Evolutionary conservation across 164 flowering plant genomes (phyloP), one percentile per base, ranked within the genome.

Genomic region (Santalum album): DNA sequence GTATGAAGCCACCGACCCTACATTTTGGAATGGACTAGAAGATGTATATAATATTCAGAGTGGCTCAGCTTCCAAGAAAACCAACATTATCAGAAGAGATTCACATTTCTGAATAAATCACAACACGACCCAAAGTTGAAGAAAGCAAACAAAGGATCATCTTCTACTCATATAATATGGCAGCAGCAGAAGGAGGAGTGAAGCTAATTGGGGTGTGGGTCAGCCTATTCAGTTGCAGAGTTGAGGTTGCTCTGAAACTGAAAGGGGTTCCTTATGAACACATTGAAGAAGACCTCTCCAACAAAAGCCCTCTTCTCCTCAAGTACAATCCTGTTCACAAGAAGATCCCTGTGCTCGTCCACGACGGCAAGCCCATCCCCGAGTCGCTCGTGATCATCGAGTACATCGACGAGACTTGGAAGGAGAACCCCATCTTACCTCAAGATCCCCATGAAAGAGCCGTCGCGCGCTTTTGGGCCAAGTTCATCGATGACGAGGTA

Each of bases 151-250:
- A 32, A 12, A 32, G 0, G 10, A 32, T 6, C 36, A 32, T 32
- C 36, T 32, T 32, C 36, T 6, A 6, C 1, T 0, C 11, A 32
- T 32, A 32, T 32, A 11, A 32, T 1, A 32, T 32, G 36, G 36
- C 36, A 42, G n/a, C 25, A 25, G 40, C 29, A 22, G 56, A 23
- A 10, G 60, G 40, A 44, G 64, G 58, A 65, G 66, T 69, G 46
- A 65, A 65, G 66, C 5, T 69, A 18, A 19, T 48, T 15, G 73
- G 73, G 12, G 14, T 2, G n/a, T 57, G 61, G 64, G 39, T 24
- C 1, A 69, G 73, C 46, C 63, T 66, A 19, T 69, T 53, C 53
- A 69, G 60, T 46, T 10, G 60, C 6, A 57, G 69, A 27, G 61
- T 69, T 0, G 72, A 69, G 47, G 19, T 56, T n/a, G 69, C 65